phyloP scores from a whole-genome alignment of 2,329 filamentous ascomycete species.

The Aspergillus terreus region DNA sequence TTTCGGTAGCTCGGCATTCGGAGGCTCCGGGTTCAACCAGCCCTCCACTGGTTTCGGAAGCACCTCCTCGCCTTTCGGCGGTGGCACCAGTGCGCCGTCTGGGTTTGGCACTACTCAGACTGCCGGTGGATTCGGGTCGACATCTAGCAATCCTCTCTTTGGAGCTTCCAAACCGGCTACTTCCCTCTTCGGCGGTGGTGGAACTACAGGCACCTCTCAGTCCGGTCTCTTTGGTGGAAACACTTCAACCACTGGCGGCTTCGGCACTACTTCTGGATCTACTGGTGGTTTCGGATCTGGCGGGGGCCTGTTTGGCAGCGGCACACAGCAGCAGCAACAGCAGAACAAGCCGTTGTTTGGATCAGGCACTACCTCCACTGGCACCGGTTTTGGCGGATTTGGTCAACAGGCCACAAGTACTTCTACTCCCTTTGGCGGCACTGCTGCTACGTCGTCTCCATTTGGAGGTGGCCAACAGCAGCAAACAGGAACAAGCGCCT shows the following conservation, averaged over 20 bases:
- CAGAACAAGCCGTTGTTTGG: constrained; percentile 37
- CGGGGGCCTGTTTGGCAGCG: constrained; percentile 43
- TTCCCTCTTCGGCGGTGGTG: constrained; percentile 33
- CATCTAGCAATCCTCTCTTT: constrained; percentile 39
- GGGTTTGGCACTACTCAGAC: constrained; percentile 44
- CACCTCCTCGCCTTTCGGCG: constrained; percentile 39
- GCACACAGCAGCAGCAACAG: constrained; percentile 30
- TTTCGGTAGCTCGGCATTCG: constrained; percentile 68
- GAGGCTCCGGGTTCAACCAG: constrained; percentile 44
- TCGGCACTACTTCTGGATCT: constrained; percentile 25
- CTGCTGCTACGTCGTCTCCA: constrained; percentile 35
- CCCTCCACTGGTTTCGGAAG: constrained; percentile 43
- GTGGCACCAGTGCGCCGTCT: constrained; percentile 33
- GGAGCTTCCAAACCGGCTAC: constrained; percentile 41
- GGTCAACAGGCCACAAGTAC: constrained; percentile 36
- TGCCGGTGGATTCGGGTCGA: constrained; percentile 36
- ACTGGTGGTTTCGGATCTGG: constrained; percentile 29
- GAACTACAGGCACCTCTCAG: constrained; percentile 27
- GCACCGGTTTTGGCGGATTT: constrained; percentile 36
- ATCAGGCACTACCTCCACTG: constrained; percentile 22
- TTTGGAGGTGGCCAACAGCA: constrained; percentile 42
- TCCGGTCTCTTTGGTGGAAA: constrained; percentile 40
- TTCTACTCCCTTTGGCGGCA: constrained; percentile 39
- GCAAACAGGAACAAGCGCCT: constrained; percentile 32
- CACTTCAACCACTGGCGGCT: constrained; percentile 25